Evolutionary conservation across 2,329 filamentous ascomycete species (phyloP).

Genomic region (Xylaria sp.): DNA sequence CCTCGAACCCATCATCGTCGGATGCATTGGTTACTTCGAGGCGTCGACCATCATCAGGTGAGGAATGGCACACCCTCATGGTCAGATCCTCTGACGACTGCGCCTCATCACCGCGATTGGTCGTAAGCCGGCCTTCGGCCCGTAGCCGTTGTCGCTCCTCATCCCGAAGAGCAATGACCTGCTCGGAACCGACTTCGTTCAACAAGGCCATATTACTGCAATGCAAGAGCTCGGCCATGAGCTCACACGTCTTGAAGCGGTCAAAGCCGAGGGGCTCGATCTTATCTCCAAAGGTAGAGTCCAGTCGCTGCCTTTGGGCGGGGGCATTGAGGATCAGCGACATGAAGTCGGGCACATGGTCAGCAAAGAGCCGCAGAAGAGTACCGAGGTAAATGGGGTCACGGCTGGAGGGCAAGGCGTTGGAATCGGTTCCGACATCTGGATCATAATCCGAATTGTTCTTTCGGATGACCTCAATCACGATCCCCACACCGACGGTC

Average conservation of each 20-base stretch:
- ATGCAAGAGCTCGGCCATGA: constrained; percentile 96
- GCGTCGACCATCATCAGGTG: constrained; percentile 64
- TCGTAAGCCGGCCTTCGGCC: constrained; percentile 72
- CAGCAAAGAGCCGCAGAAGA: constrained; percentile 83
- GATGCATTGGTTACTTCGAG: constrained; percentile 80
- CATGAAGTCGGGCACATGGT: constrained; percentile 94
- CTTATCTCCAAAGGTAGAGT: constrained; percentile 85
- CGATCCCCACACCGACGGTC: constrained; percentile 93
- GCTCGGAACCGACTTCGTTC: constrained; percentile 88
- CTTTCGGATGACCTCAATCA: constrained; percentile 98
- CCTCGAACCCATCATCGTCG: constrained; percentile 92
- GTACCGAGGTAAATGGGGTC: constrained; percentile 97
- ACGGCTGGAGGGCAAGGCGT: constrained; percentile 76
- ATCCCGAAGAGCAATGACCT: constrained; percentile 80
- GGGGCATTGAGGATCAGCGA: constrained; percentile 78
- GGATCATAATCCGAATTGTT: constrained; percentile 99
- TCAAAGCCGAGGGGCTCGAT: constrained; percentile 97
- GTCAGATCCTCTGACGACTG: constrained; percentile 63
- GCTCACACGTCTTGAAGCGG: constrained; percentile 96
- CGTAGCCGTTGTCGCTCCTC: constrained; percentile 79
- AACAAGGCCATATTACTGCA: constrained; percentile 98
- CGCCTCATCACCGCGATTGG: constrained; percentile 43
- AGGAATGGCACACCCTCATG: constrained; percentile 56
- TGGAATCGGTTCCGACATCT: constrained; percentile 81
- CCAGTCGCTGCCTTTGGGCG: constrained; percentile 72